These are phyloP conservation scores for Leccinum fibrillosum DNA, from an alignment of 768 basidiomycete species.

Conservation along the genomic window DNA sequence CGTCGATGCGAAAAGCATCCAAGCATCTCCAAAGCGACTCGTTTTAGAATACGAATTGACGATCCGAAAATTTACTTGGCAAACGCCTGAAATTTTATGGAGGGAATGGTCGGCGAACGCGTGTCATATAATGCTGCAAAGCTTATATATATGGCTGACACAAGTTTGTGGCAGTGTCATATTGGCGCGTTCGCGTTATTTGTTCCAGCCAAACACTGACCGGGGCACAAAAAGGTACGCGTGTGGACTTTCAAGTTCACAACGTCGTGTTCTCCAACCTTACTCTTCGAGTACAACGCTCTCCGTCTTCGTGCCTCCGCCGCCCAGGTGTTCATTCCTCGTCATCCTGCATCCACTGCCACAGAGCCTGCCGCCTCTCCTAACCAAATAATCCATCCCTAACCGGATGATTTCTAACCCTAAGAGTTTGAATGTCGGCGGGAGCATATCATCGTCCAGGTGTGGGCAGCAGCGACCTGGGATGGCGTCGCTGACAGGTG, in stretches of 20 bases:
- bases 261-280: conserved; percentile 2
- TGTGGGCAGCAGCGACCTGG: conserved; percentile 20
- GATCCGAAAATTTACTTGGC: no score
- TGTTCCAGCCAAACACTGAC: conserved; percentile 22
- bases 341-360: conserved; percentile 27
- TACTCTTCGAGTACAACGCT: conserved; percentile 4
- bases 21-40: no score
- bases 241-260: background rate
- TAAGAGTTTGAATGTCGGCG: conserved; percentile 41
- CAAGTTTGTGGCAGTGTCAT: background rate
- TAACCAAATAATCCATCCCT: conserved; percentile 54
- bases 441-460: conserved; percentile 28
- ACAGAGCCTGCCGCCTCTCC: conserved; percentile 30
- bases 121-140: no score
- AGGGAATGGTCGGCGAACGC: no score
- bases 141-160: no score
- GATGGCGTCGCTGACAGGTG: conserved; percentile 18
- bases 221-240: conserved; percentile 6
- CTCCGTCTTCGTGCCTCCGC: conserved; percentile 34
- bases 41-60: no score
- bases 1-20: no score
- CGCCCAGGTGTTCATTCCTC: conserved; percentile 47
- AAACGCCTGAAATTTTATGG: no score
- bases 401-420: conserved; percentile 58
- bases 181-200: conserved; percentile 10